phyloP scores from a whole-genome alignment of 2,329 filamentous ascomycete species.

The Xylariaceae sp. region DNA sequence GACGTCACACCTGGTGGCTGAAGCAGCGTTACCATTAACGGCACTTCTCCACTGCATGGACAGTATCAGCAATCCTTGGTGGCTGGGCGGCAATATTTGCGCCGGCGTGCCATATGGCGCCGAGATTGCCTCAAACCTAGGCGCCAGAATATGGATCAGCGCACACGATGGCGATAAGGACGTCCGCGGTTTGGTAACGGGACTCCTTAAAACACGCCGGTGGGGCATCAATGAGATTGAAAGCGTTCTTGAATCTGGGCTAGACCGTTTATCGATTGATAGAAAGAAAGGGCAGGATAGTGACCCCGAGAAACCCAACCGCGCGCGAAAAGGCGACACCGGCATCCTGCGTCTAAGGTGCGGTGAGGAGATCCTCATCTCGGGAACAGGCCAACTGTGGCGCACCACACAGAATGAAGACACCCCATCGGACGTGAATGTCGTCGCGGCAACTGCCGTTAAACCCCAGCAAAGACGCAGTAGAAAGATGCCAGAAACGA shows the following conservation, averaged over 20 bases:
- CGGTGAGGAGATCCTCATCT: conserved; percentile 43
- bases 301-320: not conserved
- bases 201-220: conserved; percentile 44
- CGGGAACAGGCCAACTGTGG: conserved; percentile 38
- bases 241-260: conserved; percentile 23
- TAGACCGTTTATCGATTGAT: not conserved
- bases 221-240: conserved; percentile 46
- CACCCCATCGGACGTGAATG: not conserved
- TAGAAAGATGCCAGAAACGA: conserved; percentile 1
- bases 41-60: conserved; percentile 63
- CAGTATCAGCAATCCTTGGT: conserved; percentile 55
- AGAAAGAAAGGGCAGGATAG: conserved; percentile 11
- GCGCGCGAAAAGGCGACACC: conserved; percentile 30
- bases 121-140: conserved; percentile 51
- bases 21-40: conserved; percentile 58
- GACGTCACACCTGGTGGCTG: conserved; percentile 51
- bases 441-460: not conserved
- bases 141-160: conserved; percentile 56
- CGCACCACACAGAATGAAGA: conserved; percentile 6
- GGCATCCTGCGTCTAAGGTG: conserved; percentile 41
- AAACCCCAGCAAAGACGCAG: not conserved
- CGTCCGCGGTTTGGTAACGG: conserved; percentile 48
- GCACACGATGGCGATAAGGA: conserved; percentile 59
- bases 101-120: conserved; percentile 54
- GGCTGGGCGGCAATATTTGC: conserved; percentile 56